Evolutionary conservation across 73 alveolate genomes (phyloP).

Genomic region (Paramecium caudatum): DNA sequence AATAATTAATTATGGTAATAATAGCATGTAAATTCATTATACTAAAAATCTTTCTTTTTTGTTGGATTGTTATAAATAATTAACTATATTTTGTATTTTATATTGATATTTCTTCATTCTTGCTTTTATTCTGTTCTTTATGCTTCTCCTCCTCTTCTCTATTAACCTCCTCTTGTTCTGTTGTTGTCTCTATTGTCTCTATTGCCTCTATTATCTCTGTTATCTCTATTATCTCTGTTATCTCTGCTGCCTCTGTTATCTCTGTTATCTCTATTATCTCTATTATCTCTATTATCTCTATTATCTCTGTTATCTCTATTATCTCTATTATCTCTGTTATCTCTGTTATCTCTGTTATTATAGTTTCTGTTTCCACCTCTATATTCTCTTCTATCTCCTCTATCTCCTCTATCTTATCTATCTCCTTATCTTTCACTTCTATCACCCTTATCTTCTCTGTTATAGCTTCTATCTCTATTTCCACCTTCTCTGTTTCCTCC

Average conservation of each 20-base stretch:
- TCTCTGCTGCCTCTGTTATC: conserved; percentile 25
- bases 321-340: conserved; percentile 13
- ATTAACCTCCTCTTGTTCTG: not conserved
- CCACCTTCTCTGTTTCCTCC: not conserved
- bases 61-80: too few species aligned
- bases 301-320: not conserved
- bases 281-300: not conserved
- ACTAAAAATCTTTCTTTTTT: too few species aligned
- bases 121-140: not conserved
- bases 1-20: conserved; percentile 43
- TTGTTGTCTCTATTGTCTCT: not conserved
- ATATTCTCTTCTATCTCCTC: not conserved
- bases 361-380: too few species aligned
- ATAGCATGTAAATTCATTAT: too few species aligned
- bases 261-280: not conserved
- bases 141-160: conserved; percentile 18
- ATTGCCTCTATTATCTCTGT: conserved; percentile 36
- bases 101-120: not conserved
- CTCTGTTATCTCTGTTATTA: not conserved
- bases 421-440: conserved; percentile 49
- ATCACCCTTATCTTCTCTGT: not conserved
- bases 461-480: conserved; percentile 55
- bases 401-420: not conserved
- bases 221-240: conserved; percentile 42
- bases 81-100: too few species aligned